Percentiles rank a stretch among this genome's conserved stretches.
phyloP scores from a whole-genome alignment of 257 asterid genomes.

The Solanum appendiculatum region DNA sequence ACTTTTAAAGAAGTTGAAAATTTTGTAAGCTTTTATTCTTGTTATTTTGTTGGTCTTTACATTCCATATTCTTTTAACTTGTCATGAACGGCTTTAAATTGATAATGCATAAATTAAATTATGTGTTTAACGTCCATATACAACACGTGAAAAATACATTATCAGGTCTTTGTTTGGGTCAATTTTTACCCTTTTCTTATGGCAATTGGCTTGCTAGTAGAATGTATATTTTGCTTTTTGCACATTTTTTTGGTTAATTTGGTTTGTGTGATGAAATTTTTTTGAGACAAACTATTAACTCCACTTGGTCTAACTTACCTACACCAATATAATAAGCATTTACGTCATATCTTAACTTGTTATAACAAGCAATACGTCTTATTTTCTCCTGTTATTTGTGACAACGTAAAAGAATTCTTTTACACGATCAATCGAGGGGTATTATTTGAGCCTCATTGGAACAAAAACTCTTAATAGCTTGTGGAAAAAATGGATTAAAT shows the following conservation, averaged over 20 bases:
- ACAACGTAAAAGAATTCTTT: background rate
- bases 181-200: no score
- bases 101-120: background rate
- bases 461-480: conserved; percentile 7
- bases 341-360: background rate
- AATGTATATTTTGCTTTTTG: no score
- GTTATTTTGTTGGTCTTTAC: background rate
- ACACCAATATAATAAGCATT: background rate
- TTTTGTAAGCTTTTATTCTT: background rate
- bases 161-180: no score
- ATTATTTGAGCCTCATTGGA: background rate
- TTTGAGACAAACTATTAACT: no score
- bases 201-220: no score
- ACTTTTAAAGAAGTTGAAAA: background rate
- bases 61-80: background rate
- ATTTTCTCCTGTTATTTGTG: background rate
- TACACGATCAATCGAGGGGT: background rate
- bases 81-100: background rate
- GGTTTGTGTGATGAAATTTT: no score
- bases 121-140: background rate
- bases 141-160: no score
- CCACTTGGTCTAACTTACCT: background rate
- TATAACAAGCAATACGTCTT: background rate
- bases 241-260: background rate
- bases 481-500: conserved; percentile 7